Percentiles rank a stretch among this genome's conserved stretches.
Conservation (phyloP, 345 rosid species). For the Heritiera fomes region DNA sequence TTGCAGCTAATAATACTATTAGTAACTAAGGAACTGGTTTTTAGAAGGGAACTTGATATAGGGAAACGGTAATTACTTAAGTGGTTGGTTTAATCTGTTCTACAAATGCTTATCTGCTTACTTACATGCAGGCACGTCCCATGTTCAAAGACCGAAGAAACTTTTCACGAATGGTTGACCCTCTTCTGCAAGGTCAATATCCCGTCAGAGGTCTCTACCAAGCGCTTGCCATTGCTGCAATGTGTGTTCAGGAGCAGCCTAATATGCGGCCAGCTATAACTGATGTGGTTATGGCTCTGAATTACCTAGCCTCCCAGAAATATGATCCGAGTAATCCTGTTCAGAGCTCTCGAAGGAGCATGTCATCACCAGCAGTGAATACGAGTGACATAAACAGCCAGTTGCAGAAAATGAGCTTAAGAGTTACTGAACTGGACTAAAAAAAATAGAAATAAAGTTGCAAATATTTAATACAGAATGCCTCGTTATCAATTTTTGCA, state of each 20-base stretch:
- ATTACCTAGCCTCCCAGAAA: conserved; percentile 68
- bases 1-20: background rate
- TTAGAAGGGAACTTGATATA: background rate
- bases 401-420: background rate
- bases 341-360: conserved; percentile 33
- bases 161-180: conserved; percentile 75
- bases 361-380: conserved; percentile 9
- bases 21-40: background rate
- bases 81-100: background rate
- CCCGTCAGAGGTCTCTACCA: conserved; percentile 82
- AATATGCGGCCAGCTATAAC: conserved; percentile 68
- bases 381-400: conserved; percentile 21
- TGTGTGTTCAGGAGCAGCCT: conserved; percentile 96
- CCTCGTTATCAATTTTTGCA: conserved; percentile 43
- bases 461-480: conserved; percentile 18
- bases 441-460: conserved; percentile 5
- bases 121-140: conserved; percentile 68
- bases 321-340: conserved; percentile 44
- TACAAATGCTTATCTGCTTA: background rate
- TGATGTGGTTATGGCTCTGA: conserved; percentile 81
- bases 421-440: background rate
- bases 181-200: conserved; percentile 68
- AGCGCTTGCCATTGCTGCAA: conserved; percentile 88
- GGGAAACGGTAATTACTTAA: background rate
- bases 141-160: conserved; percentile 79